Percentiles rank a stretch among this genome's conserved stretches.
phyloP scores from a whole-genome alignment of 2,329 filamentous ascomycete species.

The Arthrobotrys pseudoclavata region DNA sequence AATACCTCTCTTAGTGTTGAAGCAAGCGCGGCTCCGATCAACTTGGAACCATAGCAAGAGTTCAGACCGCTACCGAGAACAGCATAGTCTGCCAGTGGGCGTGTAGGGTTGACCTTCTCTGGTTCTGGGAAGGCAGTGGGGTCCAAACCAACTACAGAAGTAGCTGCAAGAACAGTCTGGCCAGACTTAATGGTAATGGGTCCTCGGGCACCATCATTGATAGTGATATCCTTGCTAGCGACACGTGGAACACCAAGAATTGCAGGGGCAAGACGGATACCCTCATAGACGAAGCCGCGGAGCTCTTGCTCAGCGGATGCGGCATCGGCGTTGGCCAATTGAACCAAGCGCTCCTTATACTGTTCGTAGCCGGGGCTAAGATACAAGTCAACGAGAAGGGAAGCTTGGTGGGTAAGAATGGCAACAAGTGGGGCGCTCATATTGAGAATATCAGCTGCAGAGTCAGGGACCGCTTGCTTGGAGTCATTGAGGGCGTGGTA shows the following conservation, averaged over 20 bases:
- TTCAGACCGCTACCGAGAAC: conserved; percentile 67
- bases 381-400: conserved; percentile 71
- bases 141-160: conserved; percentile 68
- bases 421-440: conserved; percentile 70
- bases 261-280: conserved; percentile 71
- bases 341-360: conserved; percentile 70
- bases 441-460: conserved; percentile 70
- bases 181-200: conserved; percentile 68
- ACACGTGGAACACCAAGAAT: conserved; percentile 71
- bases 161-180: conserved; percentile 68
- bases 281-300: conserved; percentile 71
- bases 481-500: conserved; percentile 70
- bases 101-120: conserved; percentile 67
- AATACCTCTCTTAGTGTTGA: conserved; percentile 68
- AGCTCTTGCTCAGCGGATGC: conserved; percentile 68
- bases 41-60: conserved; percentile 67
- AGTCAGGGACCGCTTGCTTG: conserved; percentile 68
- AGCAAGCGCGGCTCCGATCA: conserved; percentile 67
- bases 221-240: conserved; percentile 67
- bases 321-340: conserved; percentile 69
- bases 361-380: conserved; percentile 69
- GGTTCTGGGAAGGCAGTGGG: conserved; percentile 67
- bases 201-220: conserved; percentile 69
- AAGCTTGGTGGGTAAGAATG: conserved; percentile 71
- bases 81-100: conserved; percentile 66